phyloP scores from a whole-genome alignment of 1,139 yeast genomes.

The Pneumocystis sp. region DNA sequence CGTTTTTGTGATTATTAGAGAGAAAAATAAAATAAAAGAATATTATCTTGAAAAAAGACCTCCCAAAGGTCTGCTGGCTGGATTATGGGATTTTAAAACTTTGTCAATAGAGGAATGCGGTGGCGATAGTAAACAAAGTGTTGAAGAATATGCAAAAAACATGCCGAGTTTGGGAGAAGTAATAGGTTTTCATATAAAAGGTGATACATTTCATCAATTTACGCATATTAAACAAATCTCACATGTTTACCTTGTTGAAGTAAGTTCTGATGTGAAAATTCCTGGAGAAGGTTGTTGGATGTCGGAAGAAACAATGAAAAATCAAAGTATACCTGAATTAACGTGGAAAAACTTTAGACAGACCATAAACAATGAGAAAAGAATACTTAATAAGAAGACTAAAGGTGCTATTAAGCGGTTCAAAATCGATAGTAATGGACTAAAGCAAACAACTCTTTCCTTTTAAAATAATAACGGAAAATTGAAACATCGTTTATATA shows the following conservation, averaged over 20 bases:
- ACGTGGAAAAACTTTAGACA: background rate
- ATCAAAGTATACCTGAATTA: background rate
- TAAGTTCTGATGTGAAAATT: background rate
- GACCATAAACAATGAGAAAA: background rate
- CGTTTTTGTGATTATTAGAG: background rate
- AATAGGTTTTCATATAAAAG: background rate
- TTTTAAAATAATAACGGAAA: background rate
- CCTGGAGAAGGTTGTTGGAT: background rate
- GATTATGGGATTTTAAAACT: constrained; percentile 12
- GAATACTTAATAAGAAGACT: background rate
- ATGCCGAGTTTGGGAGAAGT: background rate
- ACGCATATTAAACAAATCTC: background rate
- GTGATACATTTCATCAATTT: background rate
- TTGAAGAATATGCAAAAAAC: background rate
- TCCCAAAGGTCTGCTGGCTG: constrained; percentile 11
- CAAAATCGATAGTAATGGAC: background rate
- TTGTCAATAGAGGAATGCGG: constrained; percentile 1
- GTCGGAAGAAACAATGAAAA: background rate
- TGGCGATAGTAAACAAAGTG: background rate
- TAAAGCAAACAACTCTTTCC: background rate
- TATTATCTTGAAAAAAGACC: constrained; percentile 8
- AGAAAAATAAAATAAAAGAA: background rate
- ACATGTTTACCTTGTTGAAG: background rate
- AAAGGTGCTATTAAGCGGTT: background rate
- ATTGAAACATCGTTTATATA: background rate